A percentile compares a stretch with the other conserved stretches of the same genome.
Evolutionary conservation across 2,329 filamentous ascomycete species (phyloP).

Genomic region (Fusarium siculi): DNA sequence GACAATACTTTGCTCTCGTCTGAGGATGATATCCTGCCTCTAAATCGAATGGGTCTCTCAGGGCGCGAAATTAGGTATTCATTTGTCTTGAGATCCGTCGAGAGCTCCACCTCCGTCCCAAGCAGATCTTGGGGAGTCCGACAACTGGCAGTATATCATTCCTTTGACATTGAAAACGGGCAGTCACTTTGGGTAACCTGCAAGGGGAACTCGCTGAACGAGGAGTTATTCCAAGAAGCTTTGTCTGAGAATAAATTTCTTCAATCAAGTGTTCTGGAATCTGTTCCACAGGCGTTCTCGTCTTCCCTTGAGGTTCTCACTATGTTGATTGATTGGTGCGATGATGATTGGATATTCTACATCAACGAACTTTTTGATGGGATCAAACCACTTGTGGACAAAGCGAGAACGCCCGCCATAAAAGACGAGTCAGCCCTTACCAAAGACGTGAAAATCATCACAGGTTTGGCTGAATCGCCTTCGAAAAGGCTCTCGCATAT

Average conservation of each 20-base stretch:
- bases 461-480: background rate
- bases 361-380: constrained; percentile 17
- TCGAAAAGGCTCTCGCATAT: background rate
- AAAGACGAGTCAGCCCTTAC: background rate
- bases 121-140: constrained; percentile 4
- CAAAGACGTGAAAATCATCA: background rate
- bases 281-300: background rate
- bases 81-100: constrained; percentile 28
- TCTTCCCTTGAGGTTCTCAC: constrained; percentile 3
- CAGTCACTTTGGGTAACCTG: constrained; percentile 16
- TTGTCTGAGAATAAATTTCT: background rate
- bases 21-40: background rate
- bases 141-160: constrained; percentile 31
- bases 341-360: constrained; percentile 27
- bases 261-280: background rate
- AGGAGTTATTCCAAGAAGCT: background rate
- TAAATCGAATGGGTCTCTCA: constrained; percentile 7
- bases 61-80: constrained; percentile 28
- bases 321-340: constrained; percentile 30
- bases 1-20: constrained; percentile 17
- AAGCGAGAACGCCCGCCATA: constrained; percentile 1
- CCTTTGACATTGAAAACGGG: constrained; percentile 16
- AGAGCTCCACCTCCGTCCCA: background rate
- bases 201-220: constrained; percentile 16
- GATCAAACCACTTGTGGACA: background rate